Evolutionary conservation across 2,329 filamentous ascomycete species (phyloP).

Genomic region (Ilyonectria sp.): DNA sequence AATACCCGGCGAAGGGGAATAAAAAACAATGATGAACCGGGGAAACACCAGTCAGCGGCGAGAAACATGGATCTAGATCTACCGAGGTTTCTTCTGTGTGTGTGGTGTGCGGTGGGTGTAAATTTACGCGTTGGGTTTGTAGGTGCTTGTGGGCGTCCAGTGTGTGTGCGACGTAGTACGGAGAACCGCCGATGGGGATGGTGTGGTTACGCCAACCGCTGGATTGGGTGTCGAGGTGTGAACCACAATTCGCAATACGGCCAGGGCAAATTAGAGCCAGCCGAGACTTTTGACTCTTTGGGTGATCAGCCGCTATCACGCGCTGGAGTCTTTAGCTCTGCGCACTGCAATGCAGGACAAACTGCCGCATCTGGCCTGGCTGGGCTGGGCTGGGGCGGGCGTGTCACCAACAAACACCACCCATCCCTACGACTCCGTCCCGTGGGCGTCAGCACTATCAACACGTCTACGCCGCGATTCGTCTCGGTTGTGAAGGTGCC

Average conservation of each 20-base stretch:
- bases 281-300: not conserved
- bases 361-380: not conserved
- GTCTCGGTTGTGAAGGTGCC: not conserved
- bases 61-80: constrained; percentile 28
- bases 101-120: not conserved
- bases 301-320: constrained; percentile 7
- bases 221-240: constrained; percentile 10
- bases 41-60: constrained; percentile 18
- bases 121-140: not conserved
- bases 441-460: not conserved
- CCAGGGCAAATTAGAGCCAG: not conserved
- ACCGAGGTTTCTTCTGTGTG: constrained; percentile 18
- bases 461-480: not conserved
- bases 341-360: constrained; percentile 10
- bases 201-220: constrained; percentile 17
- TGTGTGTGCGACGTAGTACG: not conserved
- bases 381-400: not conserved
- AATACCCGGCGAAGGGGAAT: constrained; percentile 1
- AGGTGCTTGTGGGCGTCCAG: not conserved
- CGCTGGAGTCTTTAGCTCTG: constrained; percentile 1
- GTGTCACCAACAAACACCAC: not conserved
- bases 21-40: not conserved
- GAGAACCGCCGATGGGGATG: constrained; percentile 3
- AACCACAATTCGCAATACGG: constrained; percentile 4
- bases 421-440: not conserved